phyloP scores from a whole-genome alignment of 75 land plant genomes.

The Picea glauca region DNA sequence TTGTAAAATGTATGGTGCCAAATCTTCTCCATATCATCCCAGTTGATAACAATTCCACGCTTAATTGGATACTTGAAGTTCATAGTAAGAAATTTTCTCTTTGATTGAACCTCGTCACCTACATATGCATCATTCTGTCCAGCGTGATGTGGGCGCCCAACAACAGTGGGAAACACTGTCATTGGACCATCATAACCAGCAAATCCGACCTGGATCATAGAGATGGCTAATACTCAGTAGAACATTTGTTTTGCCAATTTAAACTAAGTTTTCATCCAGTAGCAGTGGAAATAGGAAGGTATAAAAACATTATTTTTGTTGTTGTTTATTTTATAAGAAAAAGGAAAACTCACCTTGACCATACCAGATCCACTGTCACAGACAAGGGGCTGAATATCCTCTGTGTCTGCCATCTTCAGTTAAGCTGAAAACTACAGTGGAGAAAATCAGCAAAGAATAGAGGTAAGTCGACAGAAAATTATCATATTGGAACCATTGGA shows the following conservation, averaged over 20 bases:
- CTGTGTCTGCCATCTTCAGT: constrained; percentile 12
- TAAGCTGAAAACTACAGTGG: not conserved
- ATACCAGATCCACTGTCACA: too few relatives aligned
- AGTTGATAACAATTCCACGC: constrained; percentile 35
- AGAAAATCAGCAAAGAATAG: not conserved
- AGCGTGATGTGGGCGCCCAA: constrained; percentile 51
- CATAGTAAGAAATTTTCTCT: constrained; percentile 39
- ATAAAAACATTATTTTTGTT: too few relatives aligned
- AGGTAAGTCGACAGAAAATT: not conserved
- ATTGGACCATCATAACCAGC: constrained; percentile 61
- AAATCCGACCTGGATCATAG: constrained; percentile 36
- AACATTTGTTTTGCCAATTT: too few relatives aligned
- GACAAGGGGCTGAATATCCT: too few relatives aligned
- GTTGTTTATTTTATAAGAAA: too few relatives aligned
- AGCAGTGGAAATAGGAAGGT: too few relatives aligned
- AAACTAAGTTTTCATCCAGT: too few relatives aligned
- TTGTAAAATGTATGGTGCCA: too few relatives aligned
- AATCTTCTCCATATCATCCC: too few relatives aligned
- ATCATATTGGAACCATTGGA: too few relatives aligned
- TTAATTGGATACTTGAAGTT: constrained; percentile 40
- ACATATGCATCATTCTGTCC: constrained; percentile 44
- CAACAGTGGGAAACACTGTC: constrained; percentile 52
- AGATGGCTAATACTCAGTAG: not conserved
- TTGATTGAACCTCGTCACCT: constrained; percentile 40
- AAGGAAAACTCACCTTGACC: constrained; percentile 22